Evolutionary conservation across 2,329 filamentous ascomycete species (phyloP).

Genomic region (Tolypocladium tundrense): DNA sequence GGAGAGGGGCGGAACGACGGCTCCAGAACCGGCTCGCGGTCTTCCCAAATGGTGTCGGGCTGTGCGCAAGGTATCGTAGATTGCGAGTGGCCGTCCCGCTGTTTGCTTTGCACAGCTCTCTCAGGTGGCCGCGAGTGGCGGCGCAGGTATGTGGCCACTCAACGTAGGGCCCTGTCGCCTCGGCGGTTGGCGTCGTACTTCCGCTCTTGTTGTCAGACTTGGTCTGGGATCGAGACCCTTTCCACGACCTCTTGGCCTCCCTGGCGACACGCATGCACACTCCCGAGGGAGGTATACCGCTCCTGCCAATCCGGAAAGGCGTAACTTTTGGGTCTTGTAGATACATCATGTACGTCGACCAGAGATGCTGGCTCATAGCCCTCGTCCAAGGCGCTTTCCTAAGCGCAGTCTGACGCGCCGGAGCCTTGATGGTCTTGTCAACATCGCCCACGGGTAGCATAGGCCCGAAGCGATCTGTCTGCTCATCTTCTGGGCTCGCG

Average conservation of each 20-base stretch:
- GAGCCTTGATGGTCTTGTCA: slow-evolving; percentile 19
- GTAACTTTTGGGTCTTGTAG: slow-evolving; percentile 58
- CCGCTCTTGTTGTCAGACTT: slow-evolving; percentile 32
- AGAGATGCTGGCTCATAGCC: slow-evolving; percentile 55
- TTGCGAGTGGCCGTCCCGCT: slow-evolving; percentile 33
- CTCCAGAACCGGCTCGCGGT: slow-evolving; percentile 38
- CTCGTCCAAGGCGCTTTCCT: slow-evolving; percentile 53
- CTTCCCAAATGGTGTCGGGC: slow-evolving; percentile 45
- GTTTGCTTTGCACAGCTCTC: slow-evolving; percentile 51
- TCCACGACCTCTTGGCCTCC: slow-evolving; percentile 57
- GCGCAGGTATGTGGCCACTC: slow-evolving; percentile 56
- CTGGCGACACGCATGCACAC: slow-evolving; percentile 56
- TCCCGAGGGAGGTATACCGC: slow-evolving; percentile 53
- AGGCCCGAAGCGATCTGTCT: slow-evolving; percentile 12
- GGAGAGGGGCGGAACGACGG: slow-evolving; percentile 35
- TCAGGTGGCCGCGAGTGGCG: slow-evolving; percentile 50
- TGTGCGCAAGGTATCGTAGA: slow-evolving; percentile 38
- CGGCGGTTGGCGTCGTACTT: slow-evolving; percentile 44
- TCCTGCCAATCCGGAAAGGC: slow-evolving; percentile 53
- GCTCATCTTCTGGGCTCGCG: slow-evolving; percentile 36
- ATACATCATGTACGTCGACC: slow-evolving; percentile 55
- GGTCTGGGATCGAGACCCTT: slow-evolving; percentile 38
- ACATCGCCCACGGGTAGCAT: slow-evolving; percentile 17
- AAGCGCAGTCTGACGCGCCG: slow-evolving; percentile 15
- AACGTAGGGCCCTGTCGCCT: slow-evolving; percentile 36